Base-by-base conservation (phyloP, 352 stramenopile species). In the Phytophthora ramorum region DNA sequence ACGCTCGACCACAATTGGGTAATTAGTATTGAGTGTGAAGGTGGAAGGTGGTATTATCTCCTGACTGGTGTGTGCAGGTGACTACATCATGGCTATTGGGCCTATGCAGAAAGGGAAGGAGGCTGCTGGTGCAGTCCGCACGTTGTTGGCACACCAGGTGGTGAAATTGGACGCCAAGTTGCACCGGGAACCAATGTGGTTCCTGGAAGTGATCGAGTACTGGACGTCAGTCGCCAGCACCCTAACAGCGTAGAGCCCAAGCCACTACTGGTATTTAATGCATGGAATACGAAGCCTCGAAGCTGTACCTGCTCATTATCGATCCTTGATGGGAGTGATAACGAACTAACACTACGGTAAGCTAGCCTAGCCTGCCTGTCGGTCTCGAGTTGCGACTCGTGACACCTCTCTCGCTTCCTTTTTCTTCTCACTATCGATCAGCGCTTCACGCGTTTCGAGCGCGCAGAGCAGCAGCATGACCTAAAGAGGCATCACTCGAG, bases 81-180 rank as follows among this genome's bases (percentile, higher is more conserved):
- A 90, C 59, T 89, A 89, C 44, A 70, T 92, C n/a, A 91, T 95
- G 83, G 71, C 85, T 16, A 92, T 95, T 51, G 87, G 87, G 1
- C 87, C 87, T 1, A 66, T 91, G 41, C 73, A 85, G 41, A 85
- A 78, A 40, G 50, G 50, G 16, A 77, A 74, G 37, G 58, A 65
- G 43, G n/a, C 20, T 43, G 17, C 20, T 7, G 54, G 43, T 35
- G 53, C 58, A 1, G 47, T 57, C 40, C 62, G 64, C n/a, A 75
- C 49, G 8, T 49, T 91, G 26, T 43, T 89, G 48, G 83, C 83
- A 4, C 83, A 92, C 55, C 83, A 92, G 40, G 58, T 90, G 24
- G 74, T 92, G 34, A 74, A 71, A 7, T 70, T 92, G 9, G 71
- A 82, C 43, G 60, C 63, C 44, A 90, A 90, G 46, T 26, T 72